Base-by-base conservation (phyloP, 2,329 filamentous ascomycete species). In the Rugonectria rugulosa region DNA sequence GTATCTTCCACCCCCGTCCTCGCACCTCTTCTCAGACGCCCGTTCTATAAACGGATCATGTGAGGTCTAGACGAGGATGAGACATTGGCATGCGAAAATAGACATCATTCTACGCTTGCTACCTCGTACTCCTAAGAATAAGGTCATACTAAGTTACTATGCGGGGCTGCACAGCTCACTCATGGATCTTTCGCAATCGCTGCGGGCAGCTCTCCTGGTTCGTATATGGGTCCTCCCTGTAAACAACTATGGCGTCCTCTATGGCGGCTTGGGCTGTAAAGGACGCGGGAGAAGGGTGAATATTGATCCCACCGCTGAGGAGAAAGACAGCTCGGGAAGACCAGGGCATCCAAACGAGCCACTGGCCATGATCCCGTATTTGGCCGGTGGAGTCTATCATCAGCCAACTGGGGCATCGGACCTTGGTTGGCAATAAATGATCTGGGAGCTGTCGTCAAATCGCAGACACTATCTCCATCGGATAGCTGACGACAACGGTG, bases 351-450 rank as follows among this genome's bases (percentile, higher is more conserved):
- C 26, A 27, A 9, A 32, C 20, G 27, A 24, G 51, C 26, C n/a
- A 38, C 17, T 14, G 31, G 20, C n/a, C 32, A 26, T 20, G 31
- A 44, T 27, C 52, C 45, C 52, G 52, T 50, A 49, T 55, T 55
- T 38, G n/a, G 20, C 20, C 23, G 36, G 51, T 49, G 52, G 52
- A 55, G 52, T 32, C 40, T 37, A 53, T 54, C 40, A 31, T 48
- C 32, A 31, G 41, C 20, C 41, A 48, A 21, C n/a, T 17, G 23
- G 34, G 34, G 14, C 19, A 12, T 31, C 38, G 26, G 29, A 14
- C 10, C 26, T 21, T 42, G 46, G 40, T 38, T 53, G 50, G 34
- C 27, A 45, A 46, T 44, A 26, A 24, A 47, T 17, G 32, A 44
- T 38, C 26, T 21, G 36, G 20, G n/a, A n/a, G n/a, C n/a, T n/a